Base-by-base conservation (phyloP, 2,329 filamentous ascomycete species). In the Metarhizium guizhouense region DNA sequence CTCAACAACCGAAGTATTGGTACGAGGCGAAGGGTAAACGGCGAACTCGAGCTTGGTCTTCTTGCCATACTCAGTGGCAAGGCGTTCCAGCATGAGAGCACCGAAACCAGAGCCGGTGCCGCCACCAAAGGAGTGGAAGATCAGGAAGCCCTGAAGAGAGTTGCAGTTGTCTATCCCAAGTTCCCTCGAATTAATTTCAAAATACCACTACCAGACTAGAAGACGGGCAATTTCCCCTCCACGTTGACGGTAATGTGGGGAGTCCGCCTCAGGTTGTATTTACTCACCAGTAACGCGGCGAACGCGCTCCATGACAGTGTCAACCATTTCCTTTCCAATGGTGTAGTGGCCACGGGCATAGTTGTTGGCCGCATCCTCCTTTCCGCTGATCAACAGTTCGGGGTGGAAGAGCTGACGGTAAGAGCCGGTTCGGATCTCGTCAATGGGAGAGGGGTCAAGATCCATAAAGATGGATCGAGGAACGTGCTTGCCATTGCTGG, bases 361-460 rank as follows among this genome's bases (percentile, higher is more conserved):
- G 78, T 88, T 88, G 76, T 88, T 88, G 74, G 85, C 84, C 57
- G 85, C 85, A 80, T 88, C 85, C 72, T 88, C 85, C 79, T 88
- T 88, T 73, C 85, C 85, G 71, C 81, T 87, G 68, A 88, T 83
- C 67, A 88, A 72, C 64, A 85, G 77, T 76, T 88, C 85, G 49
- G 85, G 85, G 74, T 88, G 85, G 78, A 87, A 88, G 58, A 88
- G 80, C 67, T 84, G 78, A 64, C 83, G 82, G 74, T 87, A 88
- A 61, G 66, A 59, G 58, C 85, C 84, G 54, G 84, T 87, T 58
- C 85, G 82, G 73, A 88, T 87, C 77, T 88, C 85, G 65, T 88
- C 85, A 64, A 88, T 86, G 58, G 85, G 85, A 56, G 85, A 87
- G 54, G 85, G 84, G 74, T 88, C 85, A 62, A 88, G 76, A 68